These are phyloP conservation scores for Kluyveromyces siamensis DNA, from an alignment of 805 yeast genomes.

Conservation along the genomic window DNA sequence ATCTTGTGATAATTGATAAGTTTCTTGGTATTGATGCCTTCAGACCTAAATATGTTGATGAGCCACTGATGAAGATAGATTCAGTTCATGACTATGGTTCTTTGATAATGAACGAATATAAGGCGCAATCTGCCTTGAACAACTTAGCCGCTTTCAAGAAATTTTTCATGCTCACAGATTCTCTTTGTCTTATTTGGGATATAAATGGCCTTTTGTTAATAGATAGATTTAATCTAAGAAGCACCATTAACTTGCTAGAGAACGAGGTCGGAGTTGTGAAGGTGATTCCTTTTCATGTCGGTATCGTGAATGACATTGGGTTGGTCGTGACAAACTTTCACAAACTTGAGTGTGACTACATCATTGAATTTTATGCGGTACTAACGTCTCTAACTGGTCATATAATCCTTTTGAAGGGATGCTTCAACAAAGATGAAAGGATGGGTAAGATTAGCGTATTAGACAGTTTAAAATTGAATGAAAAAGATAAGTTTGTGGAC, in stretches of 20 bases:
- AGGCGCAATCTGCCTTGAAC: conserved; percentile 4
- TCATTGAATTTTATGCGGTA: conserved; percentile 9
- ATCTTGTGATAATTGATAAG: conserved; percentile 16
- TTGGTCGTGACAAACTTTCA: conserved; percentile 5
- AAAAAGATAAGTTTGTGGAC: conserved; percentile 12
- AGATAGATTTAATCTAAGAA: conserved; percentile 10
- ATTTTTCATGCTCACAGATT: conserved; percentile 18
- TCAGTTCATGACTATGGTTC: conserved; percentile 6
- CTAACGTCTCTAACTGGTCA: conserved; percentile 14
- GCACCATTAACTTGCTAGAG: conserved; percentile 4
- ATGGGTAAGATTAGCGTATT: conserved; percentile 13
- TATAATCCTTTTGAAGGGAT: conserved; percentile 15
- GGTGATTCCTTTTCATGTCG: conserved; percentile 14
- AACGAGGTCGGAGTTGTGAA: conserved; percentile 9
- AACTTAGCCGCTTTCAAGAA: conserved; percentile 16
- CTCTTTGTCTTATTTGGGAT: conserved; percentile 15
- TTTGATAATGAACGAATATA: background rate
- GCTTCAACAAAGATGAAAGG: conserved; percentile 11
- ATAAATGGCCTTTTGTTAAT: conserved; percentile 17
- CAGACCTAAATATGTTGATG: conserved; percentile 17
- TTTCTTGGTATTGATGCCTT: conserved; percentile 12
- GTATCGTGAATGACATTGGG: conserved; percentile 15
- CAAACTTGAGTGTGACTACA: background rate
- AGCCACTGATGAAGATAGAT: conserved; percentile 13
- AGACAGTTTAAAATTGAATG: conserved; percentile 13